A percentile compares a stretch with the other conserved stretches of the same genome.
Evolutionary conservation across 768 basidiomycete species (phyloP).

Genomic region (Russula olivacea): DNA sequence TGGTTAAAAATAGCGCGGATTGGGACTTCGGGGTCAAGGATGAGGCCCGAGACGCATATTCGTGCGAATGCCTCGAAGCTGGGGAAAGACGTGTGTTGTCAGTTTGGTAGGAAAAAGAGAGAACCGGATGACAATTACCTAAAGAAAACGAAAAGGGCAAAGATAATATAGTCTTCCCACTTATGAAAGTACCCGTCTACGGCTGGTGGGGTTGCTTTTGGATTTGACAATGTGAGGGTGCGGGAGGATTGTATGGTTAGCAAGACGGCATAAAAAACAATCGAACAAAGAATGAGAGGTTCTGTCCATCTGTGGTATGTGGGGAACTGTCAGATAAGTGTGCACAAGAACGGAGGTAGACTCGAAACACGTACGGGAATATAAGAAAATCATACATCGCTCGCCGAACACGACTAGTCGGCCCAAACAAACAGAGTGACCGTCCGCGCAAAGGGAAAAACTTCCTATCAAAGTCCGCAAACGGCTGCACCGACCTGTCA

Average conservation of each 20-base stretch:
- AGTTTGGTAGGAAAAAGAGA: background rate
- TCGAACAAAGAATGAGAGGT: constrained; percentile 73
- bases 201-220: constrained; percentile 38
- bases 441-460: constrained; percentile 61
- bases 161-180: constrained; percentile 90
- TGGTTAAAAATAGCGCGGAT: constrained; percentile 43
- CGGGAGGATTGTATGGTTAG: constrained; percentile 74
- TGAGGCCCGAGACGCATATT: constrained; percentile 82
- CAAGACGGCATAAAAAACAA: constrained; percentile 76
- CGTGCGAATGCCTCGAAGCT: constrained; percentile 84
- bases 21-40: constrained; percentile 76
- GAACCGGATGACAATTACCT: constrained; percentile 46
- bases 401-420: constrained; percentile 57
- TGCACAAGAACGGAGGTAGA: background rate
- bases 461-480: constrained; percentile 39
- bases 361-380: constrained; percentile 52
- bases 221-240: constrained; percentile 39
- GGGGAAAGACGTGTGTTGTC: constrained; percentile 8
- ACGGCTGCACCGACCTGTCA: constrained; percentile 26
- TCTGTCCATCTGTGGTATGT: constrained; percentile 71
- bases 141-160: constrained; percentile 77
- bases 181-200: constrained; percentile 70
- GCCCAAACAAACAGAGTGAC: constrained; percentile 72
- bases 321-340: background rate
- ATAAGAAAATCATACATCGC: constrained; percentile 63